Evolutionary conservation across 1,139 yeast genomes (phyloP).

Genomic region (Kodamaea fungicola): DNA sequence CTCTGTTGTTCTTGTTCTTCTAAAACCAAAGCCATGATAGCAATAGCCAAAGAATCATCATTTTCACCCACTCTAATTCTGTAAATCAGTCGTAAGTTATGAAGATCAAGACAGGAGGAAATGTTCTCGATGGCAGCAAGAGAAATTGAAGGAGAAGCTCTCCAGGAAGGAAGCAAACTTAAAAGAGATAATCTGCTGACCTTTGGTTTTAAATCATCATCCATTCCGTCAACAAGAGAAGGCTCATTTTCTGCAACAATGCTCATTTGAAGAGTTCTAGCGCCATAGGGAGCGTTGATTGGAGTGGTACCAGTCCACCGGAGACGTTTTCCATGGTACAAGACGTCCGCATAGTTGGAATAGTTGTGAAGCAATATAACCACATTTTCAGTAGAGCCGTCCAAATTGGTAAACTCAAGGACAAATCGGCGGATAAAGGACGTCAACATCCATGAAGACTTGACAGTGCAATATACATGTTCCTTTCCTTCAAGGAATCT

Average conservation of each 20-base stretch:
- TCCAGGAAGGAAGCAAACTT: too few species aligned
- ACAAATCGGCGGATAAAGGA: slow-evolving; percentile 9
- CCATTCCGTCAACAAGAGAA: slow-evolving; percentile 7
- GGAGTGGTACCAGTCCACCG: slow-evolving; percentile 12
- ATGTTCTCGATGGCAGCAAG: too few species aligned
- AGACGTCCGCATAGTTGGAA: slow-evolving; percentile 10
- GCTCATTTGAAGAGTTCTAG: slow-evolving; percentile 5
- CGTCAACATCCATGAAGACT: slow-evolving; percentile 9
- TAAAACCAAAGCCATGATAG: not conserved
- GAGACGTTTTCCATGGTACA: slow-evolving; percentile 11
- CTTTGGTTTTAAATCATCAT: not conserved
- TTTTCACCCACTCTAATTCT: too few species aligned
- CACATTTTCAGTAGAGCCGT: slow-evolving; percentile 4
- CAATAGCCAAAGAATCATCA: not conserved
- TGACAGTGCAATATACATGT: slow-evolving; percentile 7
- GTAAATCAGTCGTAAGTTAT: too few species aligned
- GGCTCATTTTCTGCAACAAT: slow-evolving; percentile 9
- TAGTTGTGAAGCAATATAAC: slow-evolving; percentile 11
- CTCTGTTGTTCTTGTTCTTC: not conserved
- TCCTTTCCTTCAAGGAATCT: too few species aligned
- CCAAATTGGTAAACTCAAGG: slow-evolving; percentile 9
- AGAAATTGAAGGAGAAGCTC: too few species aligned
- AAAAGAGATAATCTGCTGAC: too few species aligned
- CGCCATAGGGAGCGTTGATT: slow-evolving; percentile 1
- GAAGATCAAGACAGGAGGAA: too few species aligned